Conservation (phyloP, 2,329 filamentous ascomycete species). For the Amylocarpus encephaloides region DNA sequence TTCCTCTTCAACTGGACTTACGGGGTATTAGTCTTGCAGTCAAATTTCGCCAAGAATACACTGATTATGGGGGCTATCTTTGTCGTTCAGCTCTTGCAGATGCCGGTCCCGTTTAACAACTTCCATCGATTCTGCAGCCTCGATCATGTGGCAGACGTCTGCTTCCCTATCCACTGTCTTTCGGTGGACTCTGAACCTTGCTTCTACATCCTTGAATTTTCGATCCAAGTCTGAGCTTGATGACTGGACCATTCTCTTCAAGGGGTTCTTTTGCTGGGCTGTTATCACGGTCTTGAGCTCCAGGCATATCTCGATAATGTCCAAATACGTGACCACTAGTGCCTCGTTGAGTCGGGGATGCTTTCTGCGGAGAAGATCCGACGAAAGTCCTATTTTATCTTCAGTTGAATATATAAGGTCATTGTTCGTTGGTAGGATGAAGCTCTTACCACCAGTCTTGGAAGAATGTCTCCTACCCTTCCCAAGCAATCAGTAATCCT, state of each 20-base stretch:
- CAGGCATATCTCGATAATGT: conserved; percentile 15
- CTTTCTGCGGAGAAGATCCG: conserved; percentile 12
- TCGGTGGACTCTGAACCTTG: conserved; percentile 4
- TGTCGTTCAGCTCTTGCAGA: background rate
- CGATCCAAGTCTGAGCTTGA: no score
- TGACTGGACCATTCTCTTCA: no score
- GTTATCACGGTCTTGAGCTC: conserved; percentile 2
- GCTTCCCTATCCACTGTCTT: conserved; percentile 6
- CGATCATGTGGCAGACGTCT: conserved; percentile 8
- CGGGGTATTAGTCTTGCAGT: background rate
- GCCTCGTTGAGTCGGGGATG: conserved; percentile 12
- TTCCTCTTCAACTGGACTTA: background rate
- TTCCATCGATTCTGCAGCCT: conserved; percentile 6
- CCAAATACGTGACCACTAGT: conserved; percentile 14
- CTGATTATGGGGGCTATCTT: background rate
- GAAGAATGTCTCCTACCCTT: conserved; percentile 13
- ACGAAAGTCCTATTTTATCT: conserved; percentile 9
- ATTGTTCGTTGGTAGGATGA: background rate
- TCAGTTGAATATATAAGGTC: background rate
- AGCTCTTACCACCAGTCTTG: conserved; percentile 7
- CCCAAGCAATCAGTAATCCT: conserved; percentile 9
- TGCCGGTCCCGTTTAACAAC: background rate
- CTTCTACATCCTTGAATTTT: no score
- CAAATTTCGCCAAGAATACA: background rate
- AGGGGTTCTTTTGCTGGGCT: no score